Evolutionary conservation across 2,329 filamentous ascomycete species (phyloP).

Genomic region (Aspergillus ochraceus): DNA sequence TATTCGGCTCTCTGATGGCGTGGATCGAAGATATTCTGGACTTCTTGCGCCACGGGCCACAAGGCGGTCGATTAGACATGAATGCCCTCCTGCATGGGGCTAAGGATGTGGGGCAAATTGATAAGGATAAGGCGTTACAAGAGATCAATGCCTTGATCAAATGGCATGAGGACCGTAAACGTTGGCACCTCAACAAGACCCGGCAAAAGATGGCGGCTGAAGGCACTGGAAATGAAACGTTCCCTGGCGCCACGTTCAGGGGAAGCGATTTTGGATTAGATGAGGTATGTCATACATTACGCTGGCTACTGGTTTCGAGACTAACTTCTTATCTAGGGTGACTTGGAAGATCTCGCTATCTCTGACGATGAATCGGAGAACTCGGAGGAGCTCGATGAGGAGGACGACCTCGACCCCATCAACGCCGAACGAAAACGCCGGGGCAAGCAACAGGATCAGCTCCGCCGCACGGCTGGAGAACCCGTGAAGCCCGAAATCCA

Average conservation of each 20-base stretch:
- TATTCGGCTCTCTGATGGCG: conserved; percentile 94
- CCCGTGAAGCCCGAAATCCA: conserved; percentile 75
- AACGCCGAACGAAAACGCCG: conserved; percentile 78
- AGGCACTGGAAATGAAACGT: conserved; percentile 52
- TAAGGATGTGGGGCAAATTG: conserved; percentile 64
- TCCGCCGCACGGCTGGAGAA: conserved; percentile 79
- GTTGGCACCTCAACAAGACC: conserved; percentile 98
- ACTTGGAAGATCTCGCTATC: conserved; percentile 82
- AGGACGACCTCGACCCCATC: conserved; percentile 84
- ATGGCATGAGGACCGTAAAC: conserved; percentile 95
- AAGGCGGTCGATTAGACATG: conserved; percentile 83
- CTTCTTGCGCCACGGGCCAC: conserved; percentile 84
- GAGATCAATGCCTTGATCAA: conserved; percentile 86
- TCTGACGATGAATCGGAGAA: conserved; percentile 70
- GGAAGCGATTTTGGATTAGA: conserved; percentile 88
- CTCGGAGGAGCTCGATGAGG: conserved; percentile 65
- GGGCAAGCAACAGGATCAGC: conserved; percentile 73
- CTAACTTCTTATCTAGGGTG: conserved; percentile 48
- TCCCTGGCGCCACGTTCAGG: conserved; percentile 63
- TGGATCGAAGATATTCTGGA: conserved; percentile 96
- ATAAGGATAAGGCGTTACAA: conserved; percentile 68
- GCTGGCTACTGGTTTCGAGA: neutral
- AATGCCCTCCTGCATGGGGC: conserved; percentile 88
- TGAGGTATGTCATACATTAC: conserved; percentile 53
- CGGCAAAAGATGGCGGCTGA: conserved; percentile 98